Evolutionary conservation across 148 eudicot genomes (phyloP).

Genomic region (Rhododendron simsii): DNA sequence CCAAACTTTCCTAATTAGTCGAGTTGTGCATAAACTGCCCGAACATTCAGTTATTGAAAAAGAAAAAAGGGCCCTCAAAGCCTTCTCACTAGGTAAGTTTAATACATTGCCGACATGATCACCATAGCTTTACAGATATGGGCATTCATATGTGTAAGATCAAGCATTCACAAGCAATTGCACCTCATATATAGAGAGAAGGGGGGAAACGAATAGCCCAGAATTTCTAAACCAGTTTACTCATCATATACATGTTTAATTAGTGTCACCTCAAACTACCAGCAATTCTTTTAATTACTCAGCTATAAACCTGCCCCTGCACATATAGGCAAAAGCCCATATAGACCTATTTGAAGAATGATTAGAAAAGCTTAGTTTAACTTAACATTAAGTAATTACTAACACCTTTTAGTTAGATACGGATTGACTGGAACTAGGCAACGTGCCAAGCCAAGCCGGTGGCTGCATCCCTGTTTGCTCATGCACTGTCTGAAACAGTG

Average conservation of each 20-base stretch:
- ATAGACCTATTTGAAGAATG: not conserved
- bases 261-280: not conserved
- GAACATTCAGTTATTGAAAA: too few species aligned
- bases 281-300: not conserved
- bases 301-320: too few species aligned
- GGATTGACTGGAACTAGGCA: slow-evolving; percentile 6
- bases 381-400: not conserved
- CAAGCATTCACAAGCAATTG: not conserved
- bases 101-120: too few species aligned
- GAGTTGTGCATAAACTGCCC: too few species aligned
- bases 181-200: not conserved
- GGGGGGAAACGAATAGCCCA: not conserved
- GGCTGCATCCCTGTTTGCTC: slow-evolving; percentile 40
- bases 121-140: too few species aligned
- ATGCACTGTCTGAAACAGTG: slow-evolving; percentile 26
- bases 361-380: too few species aligned
- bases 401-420: too few species aligned
- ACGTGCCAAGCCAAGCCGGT: slow-evolving; percentile 31
- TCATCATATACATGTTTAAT: not conserved
- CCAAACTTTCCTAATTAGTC: too few species aligned
- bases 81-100: too few species aligned
- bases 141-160: not conserved
- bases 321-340: too few species aligned
- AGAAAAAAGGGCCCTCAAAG: too few species aligned
- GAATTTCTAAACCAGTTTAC: not conserved